Base-by-base conservation (phyloP, 441 rosid species). In the Pelargonium cotyledonis region DNA sequence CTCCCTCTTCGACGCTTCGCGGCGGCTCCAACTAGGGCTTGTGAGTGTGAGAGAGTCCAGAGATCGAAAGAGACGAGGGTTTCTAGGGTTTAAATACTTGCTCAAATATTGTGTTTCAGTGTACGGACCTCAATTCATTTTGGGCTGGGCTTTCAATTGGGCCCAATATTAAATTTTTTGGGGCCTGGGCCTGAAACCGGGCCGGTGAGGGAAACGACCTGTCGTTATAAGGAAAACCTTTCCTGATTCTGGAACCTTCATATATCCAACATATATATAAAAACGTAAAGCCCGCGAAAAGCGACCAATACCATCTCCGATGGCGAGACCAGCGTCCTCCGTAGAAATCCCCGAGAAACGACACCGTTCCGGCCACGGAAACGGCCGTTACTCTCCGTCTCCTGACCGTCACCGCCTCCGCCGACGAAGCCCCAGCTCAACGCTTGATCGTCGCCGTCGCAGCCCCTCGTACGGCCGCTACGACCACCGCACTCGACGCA, bases 291-390 rank as follows among this genome's bases (percentile, higher is more conserved):
- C 31, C 31, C 31, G 31, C 31, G 31, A 14, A 51, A 51, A 51
- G 6, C 58, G 58, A 14, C 58, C 14, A 4, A 19, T 51, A 2
- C 21, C 10, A 21, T 29, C 43, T 29, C 55, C 7, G 15, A 86
- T 86, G 86, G 85, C 80, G 40, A 78, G 85, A 40, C 81, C 70
- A 4, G 38, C 80, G 10, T 84, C 86, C 19, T 60, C 68, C 38
- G 66, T 80, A 8, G 85, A 74, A 67, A 55, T 79, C 29, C 77
- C 85, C 2, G 83, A 77, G 11, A 64, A 73, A 9, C 69, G 82
- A 18, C 76, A 49, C 43, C 76, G 70, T 14, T 66, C 72, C 14
- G 75, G 68, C 68, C 73, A 68, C 57, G 71, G 65, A 8, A 57
- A 66, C 65, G 63, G 73, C 67, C 82, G 79, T 16, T 11, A 68